Conservation (phyloP, 257 asterid genomes). For the Nicotiana tomentosiformis region DNA sequence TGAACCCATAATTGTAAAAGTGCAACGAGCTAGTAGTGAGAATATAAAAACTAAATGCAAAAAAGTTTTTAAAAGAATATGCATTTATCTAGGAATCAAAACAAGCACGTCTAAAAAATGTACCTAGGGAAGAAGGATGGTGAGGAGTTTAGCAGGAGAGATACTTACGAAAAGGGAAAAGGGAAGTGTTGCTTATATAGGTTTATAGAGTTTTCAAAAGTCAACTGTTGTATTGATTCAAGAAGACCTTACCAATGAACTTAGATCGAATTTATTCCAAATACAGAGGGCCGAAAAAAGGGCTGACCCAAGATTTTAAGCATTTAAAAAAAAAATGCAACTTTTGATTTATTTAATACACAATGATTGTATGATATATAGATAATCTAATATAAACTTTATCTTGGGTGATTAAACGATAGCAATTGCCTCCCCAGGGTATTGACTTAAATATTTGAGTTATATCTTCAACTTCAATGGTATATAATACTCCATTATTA, state of each 20-base stretch:
- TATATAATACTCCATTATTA: not conserved
- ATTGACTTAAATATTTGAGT: too few species aligned
- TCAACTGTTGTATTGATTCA: not conserved
- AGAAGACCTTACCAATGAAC: not conserved
- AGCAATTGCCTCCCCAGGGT: too few species aligned
- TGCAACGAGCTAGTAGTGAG: not conserved
- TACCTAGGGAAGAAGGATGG: not conserved
- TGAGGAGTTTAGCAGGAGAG: not conserved
- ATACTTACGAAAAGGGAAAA: not conserved
- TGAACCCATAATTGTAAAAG: too few species aligned
- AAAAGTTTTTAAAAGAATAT: not conserved
- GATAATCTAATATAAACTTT: too few species aligned
- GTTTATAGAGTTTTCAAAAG: not conserved
- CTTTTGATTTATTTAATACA: too few species aligned
- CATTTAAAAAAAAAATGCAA: not conserved
- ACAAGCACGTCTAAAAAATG: not conserved
- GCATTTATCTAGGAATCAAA: not conserved
- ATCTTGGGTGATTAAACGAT: too few species aligned
- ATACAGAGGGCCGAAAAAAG: not conserved
- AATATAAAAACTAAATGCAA: not conserved
- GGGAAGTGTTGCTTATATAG: not conserved
- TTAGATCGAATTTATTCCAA: not conserved
- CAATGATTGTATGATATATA: too few species aligned
- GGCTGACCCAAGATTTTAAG: not conserved
- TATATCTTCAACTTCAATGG: too few species aligned